These are phyloP conservation scores for Linderina pennispora DNA, from an alignment of 192 early-diverging fungal species.

Conservation along the genomic window DNA sequence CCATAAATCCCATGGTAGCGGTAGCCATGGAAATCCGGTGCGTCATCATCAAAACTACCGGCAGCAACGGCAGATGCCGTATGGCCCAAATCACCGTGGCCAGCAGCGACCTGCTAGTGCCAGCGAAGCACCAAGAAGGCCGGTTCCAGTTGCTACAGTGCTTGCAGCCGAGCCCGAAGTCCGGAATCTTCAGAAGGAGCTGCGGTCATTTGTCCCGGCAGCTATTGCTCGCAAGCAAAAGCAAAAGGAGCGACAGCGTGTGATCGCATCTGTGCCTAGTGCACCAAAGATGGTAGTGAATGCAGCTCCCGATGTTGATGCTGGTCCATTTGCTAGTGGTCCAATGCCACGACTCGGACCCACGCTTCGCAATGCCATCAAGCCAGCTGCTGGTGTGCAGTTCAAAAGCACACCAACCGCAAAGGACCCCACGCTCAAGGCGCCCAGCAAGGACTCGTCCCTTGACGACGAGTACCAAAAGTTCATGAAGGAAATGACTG, in stretches of 20 bases:
- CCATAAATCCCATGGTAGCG: background rate
- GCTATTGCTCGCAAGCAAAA: constrained; percentile 49
- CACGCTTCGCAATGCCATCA: background rate
- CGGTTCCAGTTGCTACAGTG: constrained; percentile 25
- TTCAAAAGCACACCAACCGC: constrained; percentile 6
- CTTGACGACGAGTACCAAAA: constrained; percentile 58
- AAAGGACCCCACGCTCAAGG: constrained; percentile 1
- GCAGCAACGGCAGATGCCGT: constrained; percentile 5
- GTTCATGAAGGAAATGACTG: constrained; percentile 56
- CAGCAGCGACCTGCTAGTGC: background rate
- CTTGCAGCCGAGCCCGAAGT: constrained; percentile 73
- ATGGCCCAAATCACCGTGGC: background rate
- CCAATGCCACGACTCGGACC: background rate
- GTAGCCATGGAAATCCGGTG: background rate
- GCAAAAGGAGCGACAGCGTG: constrained; percentile 33
- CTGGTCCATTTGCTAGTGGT: constrained; percentile 6
- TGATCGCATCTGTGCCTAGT: constrained; percentile 37
- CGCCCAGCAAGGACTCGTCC: constrained; percentile 2
- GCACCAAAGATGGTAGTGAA: constrained; percentile 57
- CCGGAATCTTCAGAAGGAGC: constrained; percentile 76
- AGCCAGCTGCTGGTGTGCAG: constrained; percentile 2
- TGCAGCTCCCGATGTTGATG: constrained; percentile 63
- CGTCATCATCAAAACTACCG: background rate
- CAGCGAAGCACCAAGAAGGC: background rate
- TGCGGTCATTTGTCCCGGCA: constrained; percentile 64